Percentiles rank a stretch among this genome's conserved stretches.
Evolutionary conservation across 305 asterid genomes (phyloP).

Genomic region (Fraxinus paxiana): DNA sequence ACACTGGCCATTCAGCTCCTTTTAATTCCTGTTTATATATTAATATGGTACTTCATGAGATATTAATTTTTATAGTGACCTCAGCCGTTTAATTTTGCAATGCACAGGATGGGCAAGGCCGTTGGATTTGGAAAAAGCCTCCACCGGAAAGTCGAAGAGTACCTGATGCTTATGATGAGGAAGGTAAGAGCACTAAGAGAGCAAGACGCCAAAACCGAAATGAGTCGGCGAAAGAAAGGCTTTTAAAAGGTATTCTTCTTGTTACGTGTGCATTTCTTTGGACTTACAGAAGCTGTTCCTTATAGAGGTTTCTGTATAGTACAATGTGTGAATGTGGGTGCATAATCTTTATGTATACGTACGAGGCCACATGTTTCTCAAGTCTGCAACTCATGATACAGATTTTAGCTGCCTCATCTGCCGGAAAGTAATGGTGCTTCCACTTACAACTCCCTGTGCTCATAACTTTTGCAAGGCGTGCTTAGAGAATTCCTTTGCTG

Average conservation of each 20-base stretch:
- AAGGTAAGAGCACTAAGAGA: slow-evolving; percentile 32
- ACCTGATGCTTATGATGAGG: slow-evolving; percentile 34
- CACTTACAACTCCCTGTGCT: slow-evolving; percentile 87
- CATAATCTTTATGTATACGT: neutral
- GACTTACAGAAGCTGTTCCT: slow-evolving; percentile 1
- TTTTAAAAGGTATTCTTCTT: slow-evolving; percentile 59
- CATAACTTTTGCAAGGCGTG: slow-evolving; percentile 90
- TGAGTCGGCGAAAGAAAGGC: slow-evolving; percentile 49
- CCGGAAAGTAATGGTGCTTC: slow-evolving; percentile 66
- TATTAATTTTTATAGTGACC: neutral
- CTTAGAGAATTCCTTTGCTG: slow-evolving; percentile 73
- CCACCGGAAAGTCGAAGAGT: slow-evolving; percentile 58
- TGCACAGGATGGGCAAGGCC: slow-evolving; percentile 54
- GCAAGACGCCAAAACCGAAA: slow-evolving; percentile 35
- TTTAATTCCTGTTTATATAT: neutral
- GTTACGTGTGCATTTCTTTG: neutral
- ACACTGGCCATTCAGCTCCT: neutral
- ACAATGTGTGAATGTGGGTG: neutral
- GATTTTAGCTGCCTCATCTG: slow-evolving; percentile 77
- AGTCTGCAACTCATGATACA: slow-evolving; percentile 30
- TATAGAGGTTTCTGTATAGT: neutral
- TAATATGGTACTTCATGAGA: neutral
- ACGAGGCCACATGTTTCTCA: slow-evolving; percentile 2
- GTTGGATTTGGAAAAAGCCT: slow-evolving; percentile 71
- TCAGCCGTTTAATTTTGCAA: slow-evolving; percentile 9